Base-by-base conservation (phyloP, 176 grass and related monocot species). In the Stipa capillata region DNA sequence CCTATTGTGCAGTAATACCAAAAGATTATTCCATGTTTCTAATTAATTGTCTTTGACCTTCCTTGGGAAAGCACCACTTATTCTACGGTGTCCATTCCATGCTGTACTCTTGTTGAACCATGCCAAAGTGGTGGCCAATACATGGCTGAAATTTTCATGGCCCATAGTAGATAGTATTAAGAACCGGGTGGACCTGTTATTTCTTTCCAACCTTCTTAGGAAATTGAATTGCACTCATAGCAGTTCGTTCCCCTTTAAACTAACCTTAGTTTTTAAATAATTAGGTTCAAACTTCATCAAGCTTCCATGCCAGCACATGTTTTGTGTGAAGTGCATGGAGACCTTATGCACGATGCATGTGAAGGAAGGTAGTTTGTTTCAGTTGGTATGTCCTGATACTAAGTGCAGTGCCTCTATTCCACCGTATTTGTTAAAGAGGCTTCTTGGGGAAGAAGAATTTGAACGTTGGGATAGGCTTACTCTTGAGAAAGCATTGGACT, bases 401-500 rank as follows among this genome's bases (percentile, higher is more conserved):
- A 92, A 88, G 69, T 92, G 90, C 72, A 73, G 52, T 49, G 39
- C 52, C 35, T 68, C 80, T 5, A 56, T 92, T 76, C 83, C 90
- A 42, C 90, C 83, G 15, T 58, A 58, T 65, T 51, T 83, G 35
- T 36, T 92, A 17, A 68, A 88, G 66, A 41, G 66, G 74, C 59
- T 92, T 44, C 85, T 90, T 34, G 72, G 53, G 1, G 63, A 32
- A 75, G 90, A 88, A 79, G 90, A 81, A 42, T 92, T 85, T 70
- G 82, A 88, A 69, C 79, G 74, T 31, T 92, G 85, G 86, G 82
- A 92, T 79, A 88, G 67, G 64, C 58, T 92, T 69, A 8, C 84
- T 25, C 83, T 91, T 61, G 60, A 88, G 65, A 92, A 88, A 77
- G 51, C 90, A 72, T 59, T 92, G 67, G 73, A 92, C 25, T 83